Evolutionary conservation across 768 basidiomycete species (phyloP).

Genomic region (Naganishia kalamii): DNA sequence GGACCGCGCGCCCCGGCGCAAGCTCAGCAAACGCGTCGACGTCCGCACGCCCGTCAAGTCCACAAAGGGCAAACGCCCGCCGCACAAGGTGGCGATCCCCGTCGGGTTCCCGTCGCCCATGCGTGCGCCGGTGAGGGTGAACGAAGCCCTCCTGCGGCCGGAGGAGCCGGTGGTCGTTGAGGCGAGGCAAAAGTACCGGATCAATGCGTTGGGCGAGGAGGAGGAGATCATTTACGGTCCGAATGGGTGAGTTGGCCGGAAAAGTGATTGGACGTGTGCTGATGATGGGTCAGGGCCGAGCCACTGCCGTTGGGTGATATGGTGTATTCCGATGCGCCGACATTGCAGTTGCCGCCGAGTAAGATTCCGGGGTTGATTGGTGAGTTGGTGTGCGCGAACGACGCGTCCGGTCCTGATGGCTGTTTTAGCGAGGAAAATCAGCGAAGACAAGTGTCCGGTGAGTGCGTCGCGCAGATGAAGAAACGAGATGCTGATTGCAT

Average conservation of each 20-base stretch:
- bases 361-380: constrained; percentile 9
- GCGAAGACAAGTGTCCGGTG: constrained; percentile 10
- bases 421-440: constrained; percentile 2
- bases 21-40: no score
- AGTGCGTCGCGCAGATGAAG: not conserved
- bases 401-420: not conserved
- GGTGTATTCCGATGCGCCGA: not conserved
- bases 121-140: not conserved
- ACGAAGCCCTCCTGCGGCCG: not conserved
- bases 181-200: not conserved
- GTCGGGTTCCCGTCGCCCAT: constrained; percentile 9
- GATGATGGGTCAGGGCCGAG: not conserved
- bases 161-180: no score
- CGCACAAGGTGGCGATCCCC: not conserved
- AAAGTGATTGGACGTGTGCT: not conserved
- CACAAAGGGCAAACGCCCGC: not conserved
- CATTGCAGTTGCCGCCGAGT: constrained; percentile 6
- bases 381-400: not conserved
- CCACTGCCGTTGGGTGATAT: not conserved
- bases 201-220: not conserved
- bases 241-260: not conserved
- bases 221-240: not conserved
- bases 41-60: no score
- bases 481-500: no score
- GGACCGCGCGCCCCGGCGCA: no score